Conservation (phyloP, 1,284 basidiomycete species). For the Malassezia restricta region DNA sequence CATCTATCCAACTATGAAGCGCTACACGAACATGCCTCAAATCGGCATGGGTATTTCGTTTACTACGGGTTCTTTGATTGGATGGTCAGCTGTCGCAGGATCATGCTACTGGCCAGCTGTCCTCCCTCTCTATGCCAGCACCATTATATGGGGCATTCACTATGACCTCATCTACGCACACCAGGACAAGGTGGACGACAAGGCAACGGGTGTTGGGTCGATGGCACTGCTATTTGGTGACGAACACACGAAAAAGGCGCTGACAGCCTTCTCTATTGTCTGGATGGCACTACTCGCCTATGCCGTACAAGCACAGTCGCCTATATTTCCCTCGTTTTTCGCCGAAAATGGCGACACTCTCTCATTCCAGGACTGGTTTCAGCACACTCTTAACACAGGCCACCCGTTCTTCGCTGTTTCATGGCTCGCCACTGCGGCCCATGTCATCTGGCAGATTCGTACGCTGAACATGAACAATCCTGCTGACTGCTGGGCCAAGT, state of each 20-base stretch:
- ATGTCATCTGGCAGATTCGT: conserved; percentile 70
- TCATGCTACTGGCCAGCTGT: conserved; percentile 60
- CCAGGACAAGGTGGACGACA: conserved; percentile 91
- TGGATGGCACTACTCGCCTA: conserved; percentile 65
- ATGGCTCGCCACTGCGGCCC: conserved; percentile 60
- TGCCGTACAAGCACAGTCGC: conserved; percentile 47
- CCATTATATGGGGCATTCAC: conserved; percentile 82
- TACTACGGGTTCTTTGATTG: conserved; percentile 92
- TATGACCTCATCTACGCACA: conserved; percentile 99
- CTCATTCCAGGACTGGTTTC: conserved; percentile 39
- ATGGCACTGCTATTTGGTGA: conserved; percentile 75
- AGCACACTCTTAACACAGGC: conserved; percentile 54
- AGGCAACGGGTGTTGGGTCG: conserved; percentile 75
- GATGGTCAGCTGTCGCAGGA: conserved; percentile 87
- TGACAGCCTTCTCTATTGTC: conserved; percentile 61
- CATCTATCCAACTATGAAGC: conserved; percentile 94
- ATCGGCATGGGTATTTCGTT: conserved; percentile 57
- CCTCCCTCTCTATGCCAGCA: conserved; percentile 77
- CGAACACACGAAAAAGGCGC: conserved; percentile 61
- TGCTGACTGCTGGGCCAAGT: conserved; percentile 81
- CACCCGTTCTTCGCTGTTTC: conserved; percentile 65
- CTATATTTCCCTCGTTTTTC: conserved; percentile 3
- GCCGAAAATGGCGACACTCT: not conserved
- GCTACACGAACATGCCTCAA: conserved; percentile 93
- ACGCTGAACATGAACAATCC: conserved; percentile 59